Percentiles rank a stretch among this genome's conserved stretches.
These are phyloP conservation scores for Populus tremula DNA, from an alignment of 345 rosid species.

Conservation along the genomic window DNA sequence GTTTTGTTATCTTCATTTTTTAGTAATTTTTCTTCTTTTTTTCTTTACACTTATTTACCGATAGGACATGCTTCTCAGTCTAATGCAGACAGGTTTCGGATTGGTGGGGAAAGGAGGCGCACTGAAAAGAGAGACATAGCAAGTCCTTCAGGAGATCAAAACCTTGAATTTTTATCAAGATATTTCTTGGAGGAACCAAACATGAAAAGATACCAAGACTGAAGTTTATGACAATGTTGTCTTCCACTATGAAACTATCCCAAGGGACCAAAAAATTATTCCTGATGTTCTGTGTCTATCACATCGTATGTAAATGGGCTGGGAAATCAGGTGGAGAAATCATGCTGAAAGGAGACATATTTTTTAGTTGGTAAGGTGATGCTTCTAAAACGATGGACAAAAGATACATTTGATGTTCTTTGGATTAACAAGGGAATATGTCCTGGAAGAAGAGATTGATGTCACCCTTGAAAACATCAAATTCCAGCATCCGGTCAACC, in stretches of 20 bases:
- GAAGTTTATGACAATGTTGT: neutral
- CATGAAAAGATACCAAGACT: no score
- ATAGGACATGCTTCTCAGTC: no score
- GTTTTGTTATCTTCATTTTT: no score
- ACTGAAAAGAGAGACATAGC: no score
- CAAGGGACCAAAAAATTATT: neutral
- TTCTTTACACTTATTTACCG: no score
- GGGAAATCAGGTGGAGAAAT: neutral
- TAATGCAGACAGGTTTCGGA: no score
- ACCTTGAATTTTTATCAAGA: no score
- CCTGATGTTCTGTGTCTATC: neutral
- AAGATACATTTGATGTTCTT: neutral
- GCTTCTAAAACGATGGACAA: neutral
- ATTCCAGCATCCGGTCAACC: constrained; percentile 60
- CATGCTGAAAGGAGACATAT: neutral
- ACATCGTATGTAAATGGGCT: no score
- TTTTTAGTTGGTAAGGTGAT: neutral
- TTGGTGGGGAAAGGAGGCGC: no score
- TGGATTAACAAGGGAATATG: constrained; percentile 28
- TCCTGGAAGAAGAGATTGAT: constrained; percentile 57
- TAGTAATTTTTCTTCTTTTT: no score
- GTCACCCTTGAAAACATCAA: constrained; percentile 56
- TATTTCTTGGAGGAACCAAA: no score
- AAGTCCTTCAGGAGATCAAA: no score
- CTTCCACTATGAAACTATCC: neutral